Evolutionary conservation across 345 rosid genomes (phyloP), one percentile per base, ranked within the genome.

Genomic region (Laguncularia racemosa): DNA sequence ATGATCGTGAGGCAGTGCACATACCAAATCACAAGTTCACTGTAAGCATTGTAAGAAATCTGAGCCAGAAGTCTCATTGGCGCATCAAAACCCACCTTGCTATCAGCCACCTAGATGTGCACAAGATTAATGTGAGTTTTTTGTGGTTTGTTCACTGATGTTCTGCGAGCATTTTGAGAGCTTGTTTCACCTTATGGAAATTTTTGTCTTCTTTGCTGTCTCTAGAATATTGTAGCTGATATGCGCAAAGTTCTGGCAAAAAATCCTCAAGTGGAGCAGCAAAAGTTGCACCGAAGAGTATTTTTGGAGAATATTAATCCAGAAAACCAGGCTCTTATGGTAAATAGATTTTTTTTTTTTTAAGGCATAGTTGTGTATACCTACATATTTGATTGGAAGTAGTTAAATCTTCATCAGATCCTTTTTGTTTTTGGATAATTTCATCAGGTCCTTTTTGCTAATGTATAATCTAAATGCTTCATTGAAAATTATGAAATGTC

Each of bases 181-280:
- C 59, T 53, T 47, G 55, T 33, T 56, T 59, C 47, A 44, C 50
- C 45, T 16, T 20, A 47, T 44, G 44, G 23, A 23, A 63, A 26
- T 57, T 33, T 52, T 55, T 71, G 45, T 17, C 21, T 44, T 21
- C 45, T 59, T 67, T 60, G 4, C 43, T 43, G n/a, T 53, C 20
- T 58, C 26, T 76, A 89, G 98, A 86, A 51, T 61, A 77, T 88
- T 54, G 91, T 86, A 43, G 92, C 95, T 43, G 95, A 91, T 71
- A 91, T 91, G 98, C 92, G 96, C 62, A 91, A 88, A 71, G 98
- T 91, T 44, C 72, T 91, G 85, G 88, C 96, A 7, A 88, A 91
- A 78, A 88, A 81, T 67, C 91, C 96, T 61, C 96, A 86, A 74
- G 77, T 92, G 43, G 98, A 92, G 77, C 98, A 92, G 77, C 88